Conservation (phyloP, 805 yeast genomes). For the Pichia heedii region DNA sequence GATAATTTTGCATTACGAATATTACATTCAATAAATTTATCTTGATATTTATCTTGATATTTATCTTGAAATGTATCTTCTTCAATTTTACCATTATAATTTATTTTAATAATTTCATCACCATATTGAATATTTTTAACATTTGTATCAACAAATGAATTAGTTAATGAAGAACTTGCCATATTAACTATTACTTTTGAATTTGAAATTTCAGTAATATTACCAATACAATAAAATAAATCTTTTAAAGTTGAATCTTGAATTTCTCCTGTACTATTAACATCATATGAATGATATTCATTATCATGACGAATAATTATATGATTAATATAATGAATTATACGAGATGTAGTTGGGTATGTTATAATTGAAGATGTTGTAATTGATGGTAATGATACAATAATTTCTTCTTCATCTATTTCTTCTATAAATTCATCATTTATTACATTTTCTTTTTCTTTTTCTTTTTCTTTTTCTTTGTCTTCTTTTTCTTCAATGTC, state of each 20-base stretch:
- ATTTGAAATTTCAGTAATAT: slow-evolving; percentile 3
- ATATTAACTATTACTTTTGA: slow-evolving; percentile 2
- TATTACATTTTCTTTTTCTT: not conserved
- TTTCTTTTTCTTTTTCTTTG: not conserved
- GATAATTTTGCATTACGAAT: slow-evolving; percentile 1
- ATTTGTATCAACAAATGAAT: slow-evolving; percentile 23
- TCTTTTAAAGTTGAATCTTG: not conserved
- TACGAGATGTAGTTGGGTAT: slow-evolving; percentile 1
- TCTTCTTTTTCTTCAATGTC: not conserved
- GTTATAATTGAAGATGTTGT: not conserved
- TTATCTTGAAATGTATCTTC: not conserved
- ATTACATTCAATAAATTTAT: no score
- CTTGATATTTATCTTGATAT: not conserved
- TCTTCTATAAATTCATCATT: no score
- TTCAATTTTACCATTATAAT: not conserved
- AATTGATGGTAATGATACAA: slow-evolving; percentile 1
- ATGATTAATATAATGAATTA: slow-evolving; percentile 11
- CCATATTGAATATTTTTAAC: slow-evolving; percentile 2
- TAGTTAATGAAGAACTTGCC: slow-evolving; percentile 2
- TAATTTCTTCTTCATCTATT: not conserved
- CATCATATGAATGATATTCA: not conserved
- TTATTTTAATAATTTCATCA: not conserved
- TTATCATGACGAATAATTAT: slow-evolving; percentile 10
- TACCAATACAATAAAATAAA: slow-evolving; percentile 10
- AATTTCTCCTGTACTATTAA: not conserved